Conservation (phyloP, 176 grass and related monocot species). For the Eragrostis nindensis region DNA sequence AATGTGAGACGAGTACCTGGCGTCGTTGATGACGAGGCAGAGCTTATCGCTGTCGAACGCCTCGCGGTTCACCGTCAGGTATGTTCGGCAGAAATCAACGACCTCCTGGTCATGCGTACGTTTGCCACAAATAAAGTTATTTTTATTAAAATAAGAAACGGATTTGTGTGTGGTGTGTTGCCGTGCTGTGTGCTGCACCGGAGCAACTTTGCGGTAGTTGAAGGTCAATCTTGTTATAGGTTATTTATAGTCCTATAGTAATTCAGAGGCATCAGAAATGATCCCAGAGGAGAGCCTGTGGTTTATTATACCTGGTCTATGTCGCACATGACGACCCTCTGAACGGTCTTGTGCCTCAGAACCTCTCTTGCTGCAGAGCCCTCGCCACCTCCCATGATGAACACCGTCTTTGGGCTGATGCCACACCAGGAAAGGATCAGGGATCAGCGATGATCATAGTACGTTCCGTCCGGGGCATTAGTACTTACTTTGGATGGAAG, state of each 20-base stretch:
- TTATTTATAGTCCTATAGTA: too few relatives aligned
- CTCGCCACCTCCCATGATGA: slow-evolving; percentile 86
- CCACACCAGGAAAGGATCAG: background rate
- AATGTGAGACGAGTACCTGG: slow-evolving; percentile 43
- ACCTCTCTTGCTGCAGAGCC: slow-evolving; percentile 76
- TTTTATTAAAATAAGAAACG: too few relatives aligned
- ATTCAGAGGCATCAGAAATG: too few relatives aligned
- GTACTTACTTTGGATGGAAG: slow-evolving; percentile 62
- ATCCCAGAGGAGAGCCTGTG: background rate
- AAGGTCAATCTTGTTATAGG: too few relatives aligned
- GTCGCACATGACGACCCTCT: slow-evolving; percentile 75
- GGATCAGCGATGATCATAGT: too few relatives aligned
- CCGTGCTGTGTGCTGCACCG: background rate
- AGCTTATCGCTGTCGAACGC: slow-evolving; percentile 70
- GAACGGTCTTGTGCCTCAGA: slow-evolving; percentile 52
- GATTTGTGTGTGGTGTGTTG: too few relatives aligned
- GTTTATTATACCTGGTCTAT: slow-evolving; percentile 52
- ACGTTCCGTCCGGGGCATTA: background rate
- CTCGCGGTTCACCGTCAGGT: slow-evolving; percentile 54
- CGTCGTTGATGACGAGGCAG: slow-evolving; percentile 73
- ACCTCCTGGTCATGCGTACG: slow-evolving; percentile 50
- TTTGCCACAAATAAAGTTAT: background rate
- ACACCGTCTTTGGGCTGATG: slow-evolving; percentile 65
- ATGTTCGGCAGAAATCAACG: slow-evolving; percentile 74
- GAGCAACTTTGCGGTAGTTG: too few relatives aligned